Base-by-base conservation (phyloP, 768 basidiomycete genomes). In the Amanita rubescens region DNA sequence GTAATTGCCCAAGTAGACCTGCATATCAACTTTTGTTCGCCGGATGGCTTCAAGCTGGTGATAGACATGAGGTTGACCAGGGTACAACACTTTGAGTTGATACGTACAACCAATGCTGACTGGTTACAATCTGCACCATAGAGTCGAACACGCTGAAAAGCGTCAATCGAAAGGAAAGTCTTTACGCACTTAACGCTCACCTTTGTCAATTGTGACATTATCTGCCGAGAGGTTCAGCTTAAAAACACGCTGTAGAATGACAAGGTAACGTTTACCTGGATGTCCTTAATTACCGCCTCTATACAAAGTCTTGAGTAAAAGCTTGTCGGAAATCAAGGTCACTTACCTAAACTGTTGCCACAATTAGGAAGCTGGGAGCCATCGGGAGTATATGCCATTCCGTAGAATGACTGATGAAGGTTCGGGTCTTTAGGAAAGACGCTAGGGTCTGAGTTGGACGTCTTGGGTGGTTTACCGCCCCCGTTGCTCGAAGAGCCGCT, bases 111-210 rank as follows among this genome's bases (percentile, higher is more conserved):
- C 19, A 90, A 74, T 0, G 84, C 84, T 3, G 84, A 80, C 65
- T 88, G 85, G 64, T 92, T 91, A 65, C 89, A 92, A 67, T 92
- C 89, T 33, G 90, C 82, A 37, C 92, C 92, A 65, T 94, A 95
- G 34, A 94, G 73, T 61, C 89, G 87, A 57, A 92, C 71, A 49
- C 81, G 82, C 81, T 78, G 55, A n/a, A 46, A 46, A 56, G 9
- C 38, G 34, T 11, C 46, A 9, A 52, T 57, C 20, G 59, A 34
- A 24, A 2, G 2, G 44, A 17, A 46, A 24, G 24, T 39, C n/a
- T 17, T 30, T 22, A 11, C n/a, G n/a, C n/a, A n/a, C 24, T 5
- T n/a, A 11, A 25, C 8, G 70, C 60, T 14, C 49, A 76, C 77
- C 58, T 78, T 81, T 0, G 93, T 95, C 34, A 95, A 68, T 70